Conservation (phyloP, 352 stramenopile species). For the Globisporangium cylindrosporum region DNA sequence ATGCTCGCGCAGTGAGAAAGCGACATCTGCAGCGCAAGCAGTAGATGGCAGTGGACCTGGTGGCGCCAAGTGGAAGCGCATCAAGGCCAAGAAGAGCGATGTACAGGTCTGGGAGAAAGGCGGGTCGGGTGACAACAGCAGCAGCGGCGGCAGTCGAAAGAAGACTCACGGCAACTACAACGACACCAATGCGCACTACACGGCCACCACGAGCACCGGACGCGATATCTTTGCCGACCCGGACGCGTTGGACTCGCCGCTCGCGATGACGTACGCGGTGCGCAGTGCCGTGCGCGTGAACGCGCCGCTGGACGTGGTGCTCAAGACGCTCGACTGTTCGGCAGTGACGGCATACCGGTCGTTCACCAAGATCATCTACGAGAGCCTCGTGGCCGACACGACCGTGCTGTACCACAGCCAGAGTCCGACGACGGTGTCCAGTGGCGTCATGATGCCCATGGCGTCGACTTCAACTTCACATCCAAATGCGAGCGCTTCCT, state of each 20-base stretch:
- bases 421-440: slow-evolving; percentile 4
- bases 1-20: slow-evolving; percentile 20
- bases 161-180: neutral
- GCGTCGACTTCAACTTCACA: neutral
- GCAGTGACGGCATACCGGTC: slow-evolving; percentile 55
- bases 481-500: neutral
- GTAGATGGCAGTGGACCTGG: neutral
- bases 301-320: slow-evolving; percentile 48
- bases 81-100: slow-evolving; percentile 35
- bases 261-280: slow-evolving; percentile 39
- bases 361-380: slow-evolving; percentile 77
- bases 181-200: neutral
- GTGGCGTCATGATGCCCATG: neutral
- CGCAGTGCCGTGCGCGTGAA: slow-evolving; percentile 53
- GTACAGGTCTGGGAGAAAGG: slow-evolving; percentile 55
- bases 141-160: slow-evolving; percentile 13
- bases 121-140: slow-evolving; percentile 9
- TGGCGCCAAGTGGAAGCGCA: slow-evolving; percentile 23
- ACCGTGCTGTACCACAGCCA: slow-evolving; percentile 70
- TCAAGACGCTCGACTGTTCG: slow-evolving; percentile 62
- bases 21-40: neutral
- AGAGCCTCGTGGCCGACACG: slow-evolving; percentile 64
- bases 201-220: neutral
- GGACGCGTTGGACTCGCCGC: neutral
- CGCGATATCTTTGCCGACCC: neutral